Conservation (phyloP, 2,329 filamentous ascomycete genomes). For the Orbilia ellipsospora region DNA sequence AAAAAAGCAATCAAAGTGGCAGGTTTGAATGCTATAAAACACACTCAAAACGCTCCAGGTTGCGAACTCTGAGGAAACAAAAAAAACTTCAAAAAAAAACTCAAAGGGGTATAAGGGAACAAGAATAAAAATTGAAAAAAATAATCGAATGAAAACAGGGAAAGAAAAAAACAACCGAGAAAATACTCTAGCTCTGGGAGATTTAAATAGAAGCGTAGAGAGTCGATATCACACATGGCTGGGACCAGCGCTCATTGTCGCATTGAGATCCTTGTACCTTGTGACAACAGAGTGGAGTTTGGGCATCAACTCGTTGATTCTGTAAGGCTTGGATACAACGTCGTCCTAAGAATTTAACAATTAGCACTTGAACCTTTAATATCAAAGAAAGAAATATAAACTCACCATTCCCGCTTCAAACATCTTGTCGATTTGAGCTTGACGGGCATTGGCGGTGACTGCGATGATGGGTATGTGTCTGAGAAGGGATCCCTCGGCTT, state of each 20-base stretch:
- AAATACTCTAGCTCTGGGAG: slow-evolving; percentile 1
- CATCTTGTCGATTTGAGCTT: slow-evolving; percentile 54
- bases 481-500: slow-evolving; percentile 60
- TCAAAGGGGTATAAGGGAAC: slow-evolving; percentile 36
- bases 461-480: slow-evolving; percentile 65
- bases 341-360: slow-evolving; percentile 25
- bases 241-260: not conserved
- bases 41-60: not conserved
- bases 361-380: slow-evolving; percentile 8
- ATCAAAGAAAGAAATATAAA: not conserved
- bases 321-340: slow-evolving; percentile 52
- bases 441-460: slow-evolving; percentile 65
- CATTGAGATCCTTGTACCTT: slow-evolving; percentile 8
- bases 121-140: slow-evolving; percentile 3
- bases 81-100: slow-evolving; percentile 10
- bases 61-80: not conserved
- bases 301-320: slow-evolving; percentile 51
- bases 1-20: not conserved
- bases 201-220: slow-evolving; percentile 16
- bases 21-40: not conserved
- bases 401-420: slow-evolving; percentile 52
- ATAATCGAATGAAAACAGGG: not conserved
- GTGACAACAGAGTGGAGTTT: slow-evolving; percentile 49
- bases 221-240: not conserved
- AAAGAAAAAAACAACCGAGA: not conserved